Evolutionary conservation across 1,284 basidiomycete species (phyloP), one percentile per base, ranked within the genome.

Genomic region (Malassezia globosa): DNA sequence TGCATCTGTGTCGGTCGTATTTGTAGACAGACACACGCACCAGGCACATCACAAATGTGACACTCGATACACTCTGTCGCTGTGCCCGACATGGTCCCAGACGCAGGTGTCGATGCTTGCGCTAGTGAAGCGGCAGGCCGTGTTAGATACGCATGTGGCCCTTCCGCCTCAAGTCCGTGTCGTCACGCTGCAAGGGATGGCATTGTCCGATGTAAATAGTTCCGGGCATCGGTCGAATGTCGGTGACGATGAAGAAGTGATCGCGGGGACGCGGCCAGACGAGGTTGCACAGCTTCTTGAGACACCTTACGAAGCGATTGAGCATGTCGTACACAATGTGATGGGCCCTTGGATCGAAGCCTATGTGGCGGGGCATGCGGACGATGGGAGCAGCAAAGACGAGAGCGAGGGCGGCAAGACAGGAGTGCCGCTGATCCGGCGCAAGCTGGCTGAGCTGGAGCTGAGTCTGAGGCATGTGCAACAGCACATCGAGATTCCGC

Each of bases 291-390:
- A 48, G 11, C 53, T 69, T 6, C 55, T 60, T 2, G 61, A 64
- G 43, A 63, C 59, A 31, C 90, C 92, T 0, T 97, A 96, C 66
- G 92, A 96, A 72, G 87, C 87, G 66, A 75, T 97, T 16, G 90
- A 96, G 72, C 86, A 87, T n/a, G 80, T 97, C 22, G 88, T 97
- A 10, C 94, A 92, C 66, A 84, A 82, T 57, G 92, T 88, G 64
- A 88, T 96, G 40, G 90, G 95, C 56, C 90, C 92, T 0, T 96
- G 88, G 83, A 96, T 97, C 64, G 90, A 96, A 72, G 89, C 89
- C 11, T 96, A 94, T 64, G 87, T 95, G 42, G 76, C 77, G 41
- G 74, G 73, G 48, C 54, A 54, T 3, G 47, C 52, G 31, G 58
- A 59, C 22, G 29, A 31, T 11, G 16, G 11, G 3, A 31, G 16